Conservation (phyloP, 2,329 filamentous ascomycete genomes). For the Phyllosticta citriasiana region DNA sequence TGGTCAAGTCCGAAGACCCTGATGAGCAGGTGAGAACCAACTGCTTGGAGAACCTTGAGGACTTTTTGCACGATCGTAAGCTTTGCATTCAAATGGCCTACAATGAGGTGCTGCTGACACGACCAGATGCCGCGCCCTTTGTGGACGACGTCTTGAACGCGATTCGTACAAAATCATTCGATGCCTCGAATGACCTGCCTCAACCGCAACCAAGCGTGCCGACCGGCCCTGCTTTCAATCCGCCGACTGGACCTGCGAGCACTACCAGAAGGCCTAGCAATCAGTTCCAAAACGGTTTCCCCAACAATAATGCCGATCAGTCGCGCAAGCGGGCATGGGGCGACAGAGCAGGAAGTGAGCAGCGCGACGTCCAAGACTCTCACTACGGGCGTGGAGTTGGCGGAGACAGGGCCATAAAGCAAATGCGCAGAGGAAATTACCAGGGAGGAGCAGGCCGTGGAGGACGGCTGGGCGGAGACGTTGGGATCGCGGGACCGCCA, state of each 20-base stretch:
- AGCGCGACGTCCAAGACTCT: conserved; percentile 29
- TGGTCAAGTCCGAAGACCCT: conserved; percentile 60
- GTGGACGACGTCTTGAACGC: conserved; percentile 61
- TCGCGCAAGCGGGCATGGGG: conserved; percentile 48
- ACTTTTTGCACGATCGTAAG: conserved; percentile 62
- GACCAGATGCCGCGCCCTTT: conserved; percentile 49
- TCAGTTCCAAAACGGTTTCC: conserved; percentile 11
- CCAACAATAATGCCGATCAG: conserved; percentile 17
- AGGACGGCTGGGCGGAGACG: conserved; percentile 8
- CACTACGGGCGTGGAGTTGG: conserved; percentile 23
- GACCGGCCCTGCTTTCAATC: conserved; percentile 18
- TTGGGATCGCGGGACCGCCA: conserved; percentile 8
- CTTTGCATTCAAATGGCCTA: conserved; percentile 7
- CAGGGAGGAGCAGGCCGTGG: conserved; percentile 11
- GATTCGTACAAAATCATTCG: conserved; percentile 45
- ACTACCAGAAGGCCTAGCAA: conserved; percentile 14
- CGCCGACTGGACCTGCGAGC: conserved; percentile 15
- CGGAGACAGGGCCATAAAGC: conserved; percentile 45
- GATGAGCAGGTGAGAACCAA: conserved; percentile 54
- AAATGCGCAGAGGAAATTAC: conserved; percentile 43
- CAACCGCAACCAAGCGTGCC: conserved; percentile 18
- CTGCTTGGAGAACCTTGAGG: conserved; percentile 61
- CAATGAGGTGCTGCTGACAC: background rate
- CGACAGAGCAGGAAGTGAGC: conserved; percentile 41
- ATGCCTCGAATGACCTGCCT: conserved; percentile 1